These are phyloP conservation scores for Colletotrichum cuscutae DNA, from an alignment of 2,329 filamentous ascomycete species.

Conservation along the genomic window DNA sequence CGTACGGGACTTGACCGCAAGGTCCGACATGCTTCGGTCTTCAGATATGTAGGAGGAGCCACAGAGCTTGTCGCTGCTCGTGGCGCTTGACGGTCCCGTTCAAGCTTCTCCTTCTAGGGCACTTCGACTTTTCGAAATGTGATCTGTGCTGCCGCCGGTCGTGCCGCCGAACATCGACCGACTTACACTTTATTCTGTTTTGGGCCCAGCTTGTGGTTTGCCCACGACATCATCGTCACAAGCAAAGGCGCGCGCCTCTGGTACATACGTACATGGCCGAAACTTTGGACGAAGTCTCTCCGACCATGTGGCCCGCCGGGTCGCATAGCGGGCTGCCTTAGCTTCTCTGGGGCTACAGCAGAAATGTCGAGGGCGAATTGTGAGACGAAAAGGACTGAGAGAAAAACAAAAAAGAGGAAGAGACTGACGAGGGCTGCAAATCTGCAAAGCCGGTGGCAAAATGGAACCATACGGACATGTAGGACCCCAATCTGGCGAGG, in stretches of 20 bases:
- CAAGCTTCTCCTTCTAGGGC: not conserved
- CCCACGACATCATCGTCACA: conserved; percentile 33
- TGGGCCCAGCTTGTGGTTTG: conserved; percentile 1
- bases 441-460: conserved; percentile 57
- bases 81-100: not conserved
- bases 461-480: conserved; percentile 49
- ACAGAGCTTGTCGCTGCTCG: not conserved
- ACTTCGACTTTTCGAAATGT: not conserved
- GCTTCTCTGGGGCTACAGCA: conserved; percentile 29
- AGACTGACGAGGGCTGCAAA: conserved; percentile 22
- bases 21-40: not conserved
- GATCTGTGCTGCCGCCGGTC: conserved; percentile 20
- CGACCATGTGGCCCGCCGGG: conserved; percentile 31
- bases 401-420: conserved; percentile 7
- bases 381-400: not conserved
- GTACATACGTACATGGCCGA: conserved; percentile 28
- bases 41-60: not conserved
- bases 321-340: conserved; percentile 32
- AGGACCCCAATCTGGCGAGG: conserved; percentile 47
- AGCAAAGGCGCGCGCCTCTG: conserved; percentile 35
- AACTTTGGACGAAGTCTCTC: conserved; percentile 30
- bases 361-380: conserved; percentile 35
- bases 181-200: conserved; percentile 24
- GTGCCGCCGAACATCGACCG: conserved; percentile 15
- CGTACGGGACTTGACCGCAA: not conserved